These are phyloP conservation scores for Chenopodium berlandieri DNA, from an alignment of 148 eudicot genomes.

Conservation along the genomic window DNA sequence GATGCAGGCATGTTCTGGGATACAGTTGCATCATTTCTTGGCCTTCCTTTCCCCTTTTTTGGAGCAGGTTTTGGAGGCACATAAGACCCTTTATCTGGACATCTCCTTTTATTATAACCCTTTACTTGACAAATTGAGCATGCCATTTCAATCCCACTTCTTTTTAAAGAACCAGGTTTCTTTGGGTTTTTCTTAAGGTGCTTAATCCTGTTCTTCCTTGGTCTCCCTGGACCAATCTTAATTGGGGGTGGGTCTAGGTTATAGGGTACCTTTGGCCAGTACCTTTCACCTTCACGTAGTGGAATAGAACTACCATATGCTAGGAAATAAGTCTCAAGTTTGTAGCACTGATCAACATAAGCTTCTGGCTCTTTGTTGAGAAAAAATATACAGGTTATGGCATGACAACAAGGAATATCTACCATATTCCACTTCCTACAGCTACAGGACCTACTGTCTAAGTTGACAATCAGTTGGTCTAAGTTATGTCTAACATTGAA, in stretches of 20 bases:
- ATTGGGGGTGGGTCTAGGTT: not conserved
- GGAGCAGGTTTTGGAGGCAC: not conserved
- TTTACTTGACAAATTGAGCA: not conserved
- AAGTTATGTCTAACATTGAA: too few species aligned
- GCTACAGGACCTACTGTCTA: too few species aligned
- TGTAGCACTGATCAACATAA: not conserved
- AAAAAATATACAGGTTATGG: not conserved
- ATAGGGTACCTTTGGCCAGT: not conserved
- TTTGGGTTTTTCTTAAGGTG: not conserved
- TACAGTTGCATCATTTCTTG: not conserved
- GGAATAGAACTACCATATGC: not conserved
- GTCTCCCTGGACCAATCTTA: not conserved
- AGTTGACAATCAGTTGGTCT: too few species aligned
- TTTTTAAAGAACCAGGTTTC: not conserved
- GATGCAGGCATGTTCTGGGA: not conserved
- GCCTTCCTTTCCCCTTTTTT: not conserved
- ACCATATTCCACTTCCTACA: too few species aligned
- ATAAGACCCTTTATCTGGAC: not conserved
- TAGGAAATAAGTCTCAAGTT: not conserved
- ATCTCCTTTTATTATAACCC: not conserved
- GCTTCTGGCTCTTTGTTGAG: not conserved
- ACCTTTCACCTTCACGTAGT: not conserved
- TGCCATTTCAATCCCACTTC: not conserved
- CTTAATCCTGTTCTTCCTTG: not conserved
- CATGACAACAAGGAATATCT: not conserved